These are phyloP conservation scores for Russula sp. DNA, from an alignment of 768 basidiomycete genomes.

Conservation along the genomic window DNA sequence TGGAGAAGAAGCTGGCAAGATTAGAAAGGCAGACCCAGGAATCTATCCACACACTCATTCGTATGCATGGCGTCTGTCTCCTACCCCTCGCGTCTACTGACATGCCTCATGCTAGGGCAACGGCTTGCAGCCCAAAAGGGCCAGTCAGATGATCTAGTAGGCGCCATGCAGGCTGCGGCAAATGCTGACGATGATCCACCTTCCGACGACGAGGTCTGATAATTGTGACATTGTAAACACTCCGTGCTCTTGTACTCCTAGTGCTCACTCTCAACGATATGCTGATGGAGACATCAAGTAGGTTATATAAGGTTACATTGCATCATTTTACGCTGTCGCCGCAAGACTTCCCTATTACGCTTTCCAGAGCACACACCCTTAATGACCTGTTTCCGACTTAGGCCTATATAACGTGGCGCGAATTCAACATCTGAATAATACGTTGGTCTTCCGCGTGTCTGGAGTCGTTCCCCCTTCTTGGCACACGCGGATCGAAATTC, in stretches of 20 bases:
- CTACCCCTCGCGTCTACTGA: neutral
- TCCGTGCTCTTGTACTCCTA: conserved; percentile 1
- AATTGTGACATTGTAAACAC: neutral
- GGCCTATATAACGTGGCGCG: conserved; percentile 29
- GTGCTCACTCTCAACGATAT: neutral
- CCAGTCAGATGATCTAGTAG: conserved; percentile 68
- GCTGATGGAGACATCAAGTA: conserved; percentile 12
- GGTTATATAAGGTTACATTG: conserved; percentile 17
- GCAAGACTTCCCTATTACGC: neutral
- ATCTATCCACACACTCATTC: conserved; percentile 86
- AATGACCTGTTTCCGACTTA: neutral
- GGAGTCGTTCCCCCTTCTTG: conserved; percentile 28
- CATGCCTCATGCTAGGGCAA: conserved; percentile 44
- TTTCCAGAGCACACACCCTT: neutral
- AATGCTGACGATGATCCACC: conserved; percentile 44
- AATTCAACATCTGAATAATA: conserved; percentile 53
- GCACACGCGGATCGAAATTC: conserved; percentile 24
- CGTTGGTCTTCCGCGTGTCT: conserved; percentile 52
- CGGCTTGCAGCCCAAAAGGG: conserved; percentile 74
- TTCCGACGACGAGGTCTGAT: conserved; percentile 59
- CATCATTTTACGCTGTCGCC: neutral
- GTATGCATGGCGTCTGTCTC: conserved; percentile 43
- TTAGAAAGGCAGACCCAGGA: conserved; percentile 90
- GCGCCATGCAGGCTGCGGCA: conserved; percentile 73
- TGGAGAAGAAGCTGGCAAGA: conserved; percentile 82